phyloP scores from a whole-genome alignment of 2,329 filamentous ascomycete species.

The Fusarium veterinarium region DNA sequence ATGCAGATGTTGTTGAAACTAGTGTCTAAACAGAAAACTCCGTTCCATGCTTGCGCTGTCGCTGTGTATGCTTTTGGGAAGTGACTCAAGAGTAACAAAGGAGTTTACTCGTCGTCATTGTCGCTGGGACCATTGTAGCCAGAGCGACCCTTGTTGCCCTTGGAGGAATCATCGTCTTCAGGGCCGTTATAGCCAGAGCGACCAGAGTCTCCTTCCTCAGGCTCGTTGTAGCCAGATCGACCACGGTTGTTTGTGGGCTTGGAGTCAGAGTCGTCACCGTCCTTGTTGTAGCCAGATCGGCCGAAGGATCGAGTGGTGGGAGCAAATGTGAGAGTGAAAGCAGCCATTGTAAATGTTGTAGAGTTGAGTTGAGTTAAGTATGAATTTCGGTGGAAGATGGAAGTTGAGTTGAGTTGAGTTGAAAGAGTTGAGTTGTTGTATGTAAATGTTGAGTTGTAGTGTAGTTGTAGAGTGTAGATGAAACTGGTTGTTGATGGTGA shows the following conservation, averaged over 20 bases:
- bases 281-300: constrained; percentile 40
- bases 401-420: not conserved
- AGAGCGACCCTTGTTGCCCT: constrained; percentile 55
- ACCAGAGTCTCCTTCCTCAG: constrained; percentile 52
- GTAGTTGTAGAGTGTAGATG: constrained; percentile 17
- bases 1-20: constrained; percentile 27
- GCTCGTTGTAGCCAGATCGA: constrained; percentile 59
- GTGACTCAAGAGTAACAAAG: not conserved
- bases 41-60: constrained; percentile 35
- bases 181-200: constrained; percentile 56
- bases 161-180: constrained; percentile 42
- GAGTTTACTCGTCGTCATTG: constrained; percentile 48
- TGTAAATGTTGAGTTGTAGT: not conserved
- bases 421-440: constrained; percentile 1
- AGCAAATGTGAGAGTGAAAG: constrained; percentile 42
- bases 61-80: constrained; percentile 19
- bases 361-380: not conserved
- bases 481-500: constrained; percentile 23
- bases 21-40: constrained; percentile 33
- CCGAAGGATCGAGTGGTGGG: constrained; percentile 42
- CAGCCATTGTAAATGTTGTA: constrained; percentile 45
- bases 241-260: constrained; percentile 52
- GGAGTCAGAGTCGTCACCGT: constrained; percentile 45
- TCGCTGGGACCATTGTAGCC: constrained; percentile 56
- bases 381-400: not conserved